phyloP scores from a whole-genome alignment of 2,329 filamentous ascomycete genomes.

The Thermomyces lanuginosus region DNA sequence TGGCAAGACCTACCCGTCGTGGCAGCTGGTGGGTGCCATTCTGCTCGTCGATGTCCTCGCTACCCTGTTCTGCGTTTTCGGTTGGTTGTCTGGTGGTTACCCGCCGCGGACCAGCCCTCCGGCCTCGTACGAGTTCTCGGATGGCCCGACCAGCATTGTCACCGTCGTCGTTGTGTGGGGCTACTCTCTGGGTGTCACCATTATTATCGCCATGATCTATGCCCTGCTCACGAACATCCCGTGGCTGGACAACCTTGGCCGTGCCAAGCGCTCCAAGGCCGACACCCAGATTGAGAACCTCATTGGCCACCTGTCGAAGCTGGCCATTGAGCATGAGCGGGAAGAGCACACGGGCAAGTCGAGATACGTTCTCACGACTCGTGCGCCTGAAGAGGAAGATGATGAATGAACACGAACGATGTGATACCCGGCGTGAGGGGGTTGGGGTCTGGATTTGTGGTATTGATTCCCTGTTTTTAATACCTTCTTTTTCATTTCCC shows the following conservation, averaged over 20 bases:
- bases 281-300: slow-evolving; percentile 40
- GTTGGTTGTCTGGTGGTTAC: slow-evolving; percentile 48
- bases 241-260: slow-evolving; percentile 35
- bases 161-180: slow-evolving; percentile 37
- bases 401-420: slow-evolving; percentile 26
- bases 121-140: slow-evolving; percentile 18
- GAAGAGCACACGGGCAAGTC: slow-evolving; percentile 29
- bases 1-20: slow-evolving; percentile 51
- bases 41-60: slow-evolving; percentile 50
- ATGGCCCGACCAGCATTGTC: slow-evolving; percentile 41
- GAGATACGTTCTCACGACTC: slow-evolving; percentile 28
- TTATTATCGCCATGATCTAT: slow-evolving; percentile 38
- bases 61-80: slow-evolving; percentile 54
- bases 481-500: too few species aligned
- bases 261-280: slow-evolving; percentile 34
- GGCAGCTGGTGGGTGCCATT: slow-evolving; percentile 52
- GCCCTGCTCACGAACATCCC: slow-evolving; percentile 31
- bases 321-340: slow-evolving; percentile 35
- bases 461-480: too few species aligned
- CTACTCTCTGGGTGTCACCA: slow-evolving; percentile 37
- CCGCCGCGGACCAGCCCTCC: slow-evolving; percentile 15
- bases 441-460: too few species aligned
- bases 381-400: slow-evolving; percentile 28
- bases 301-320: slow-evolving; percentile 35
- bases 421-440: too few species aligned